Evolutionary conservation across 768 basidiomycete genomes (phyloP), one percentile per base, ranked within the genome.

Genomic region (Gautieria morchelliformis): DNA sequence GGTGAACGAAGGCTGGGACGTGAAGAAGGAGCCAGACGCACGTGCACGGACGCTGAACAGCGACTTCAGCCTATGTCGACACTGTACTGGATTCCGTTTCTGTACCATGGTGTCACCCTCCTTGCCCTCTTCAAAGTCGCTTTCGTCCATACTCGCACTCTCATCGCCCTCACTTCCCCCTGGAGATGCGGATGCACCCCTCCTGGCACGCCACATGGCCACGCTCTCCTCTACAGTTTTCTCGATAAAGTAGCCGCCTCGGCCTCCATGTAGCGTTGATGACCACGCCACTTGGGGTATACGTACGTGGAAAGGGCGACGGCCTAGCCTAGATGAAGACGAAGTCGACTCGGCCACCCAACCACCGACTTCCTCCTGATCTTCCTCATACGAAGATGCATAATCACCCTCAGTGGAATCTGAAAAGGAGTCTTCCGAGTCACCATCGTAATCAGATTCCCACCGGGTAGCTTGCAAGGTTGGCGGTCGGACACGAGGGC

Each of bases 231-330:
- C 46, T 6, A 57, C 47, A n/a, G 56, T 57, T 32, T 19, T 30
- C 37, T 19, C 19, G 5, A 57, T 19, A 19, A 32, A 48, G 15
- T 57, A 57, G 4, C 27, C 46, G 5, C 44, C 44, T 9, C 20
- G 41, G 12, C 41, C 44, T 5, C 30, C 45, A 46, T 49, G 41
- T 35, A 46, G 53, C 14, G 15, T 22, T 27, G 37, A 20, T 11
- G 22, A n/a, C 24, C 37, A 57, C 17, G 56, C 45, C 15, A 57
- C 8, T 24, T 57, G 56, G 11, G 56, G 56, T 17, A 57, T 57
- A 20, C 10, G 47, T 17, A 37, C 48, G 30, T 57, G 47, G 46
- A 57, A 57, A 7, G 41, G 42, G 14, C 14, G 17, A 20, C 5
- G 14, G 19, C 9, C 8, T 7, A 10, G 17, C 12, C 30, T 33